phyloP scores from a whole-genome alignment of 495 filamentous ascomycete species.

The Friedmanniomyces simplex region DNA sequence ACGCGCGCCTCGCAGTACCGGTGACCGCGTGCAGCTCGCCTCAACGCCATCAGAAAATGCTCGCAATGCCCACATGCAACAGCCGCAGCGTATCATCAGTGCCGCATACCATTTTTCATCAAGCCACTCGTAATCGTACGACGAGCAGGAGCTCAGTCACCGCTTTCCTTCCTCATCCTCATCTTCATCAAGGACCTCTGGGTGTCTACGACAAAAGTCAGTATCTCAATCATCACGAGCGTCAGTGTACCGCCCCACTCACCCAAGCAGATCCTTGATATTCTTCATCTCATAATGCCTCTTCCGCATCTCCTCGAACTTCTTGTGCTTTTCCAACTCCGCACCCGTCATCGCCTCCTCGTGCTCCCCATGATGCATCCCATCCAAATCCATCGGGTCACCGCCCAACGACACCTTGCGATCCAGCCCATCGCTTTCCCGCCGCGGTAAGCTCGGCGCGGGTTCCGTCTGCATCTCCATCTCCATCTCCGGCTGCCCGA shows the following conservation, averaged over 20 bases:
- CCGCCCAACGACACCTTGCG: slow-evolving; percentile 72
- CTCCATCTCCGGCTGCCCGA: slow-evolving; percentile 83
- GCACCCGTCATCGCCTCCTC: slow-evolving; percentile 58
- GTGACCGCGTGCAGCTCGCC: no score
- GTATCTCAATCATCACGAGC: not conserved
- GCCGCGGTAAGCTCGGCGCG: slow-evolving; percentile 23
- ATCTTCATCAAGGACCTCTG: slow-evolving; percentile 27
- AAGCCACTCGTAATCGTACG: no score
- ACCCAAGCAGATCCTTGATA: slow-evolving; percentile 81
- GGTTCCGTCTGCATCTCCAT: slow-evolving; percentile 35
- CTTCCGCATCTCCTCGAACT: slow-evolving; percentile 85
- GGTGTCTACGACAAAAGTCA: slow-evolving; percentile 21
- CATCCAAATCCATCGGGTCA: slow-evolving; percentile 43
- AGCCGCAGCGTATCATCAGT: no score
- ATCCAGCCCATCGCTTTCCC: slow-evolving; percentile 43
- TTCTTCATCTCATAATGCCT: slow-evolving; percentile 98
- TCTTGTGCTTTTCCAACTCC: slow-evolving; percentile 75
- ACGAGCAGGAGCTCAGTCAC: not conserved
- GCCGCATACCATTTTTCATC: no score
- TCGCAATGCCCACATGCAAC: no score
- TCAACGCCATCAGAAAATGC: no score
- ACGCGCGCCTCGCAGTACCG: no score
- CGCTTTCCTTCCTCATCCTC: slow-evolving; percentile 16
- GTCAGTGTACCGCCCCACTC: slow-evolving; percentile 22
- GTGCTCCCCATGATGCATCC: slow-evolving; percentile 37